Percentiles rank a stretch among this genome's conserved stretches.
Evolutionary conservation across 768 basidiomycete species (phyloP).

Genomic region (Mycena vulgaris): DNA sequence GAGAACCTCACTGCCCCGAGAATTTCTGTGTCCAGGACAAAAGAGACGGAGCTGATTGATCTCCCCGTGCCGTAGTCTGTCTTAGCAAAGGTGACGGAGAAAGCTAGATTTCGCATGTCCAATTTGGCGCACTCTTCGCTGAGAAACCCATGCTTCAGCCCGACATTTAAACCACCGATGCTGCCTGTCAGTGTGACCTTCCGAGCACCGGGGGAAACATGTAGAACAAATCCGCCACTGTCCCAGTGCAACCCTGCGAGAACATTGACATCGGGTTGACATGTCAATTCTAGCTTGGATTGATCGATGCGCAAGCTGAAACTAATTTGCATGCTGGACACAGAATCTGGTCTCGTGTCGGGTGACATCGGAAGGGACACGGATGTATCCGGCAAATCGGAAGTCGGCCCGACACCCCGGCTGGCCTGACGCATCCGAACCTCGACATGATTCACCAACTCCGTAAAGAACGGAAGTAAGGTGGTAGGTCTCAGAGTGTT

Average conservation of each 20-base stretch:
- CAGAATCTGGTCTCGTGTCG: conserved; percentile 37
- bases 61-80: conserved; percentile 54
- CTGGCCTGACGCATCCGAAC: conserved; percentile 73
- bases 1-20: conserved; percentile 86
- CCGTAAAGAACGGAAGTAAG: conserved; percentile 88
- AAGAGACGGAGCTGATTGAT: conserved; percentile 71
- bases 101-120: conserved; percentile 85
- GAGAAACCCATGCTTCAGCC: conserved; percentile 88
- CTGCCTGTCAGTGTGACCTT: conserved; percentile 82
- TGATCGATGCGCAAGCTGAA: conserved; percentile 94
- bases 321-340: conserved; percentile 77
- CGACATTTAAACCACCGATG: conserved; percentile 85
- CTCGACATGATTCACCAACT: conserved; percentile 81
- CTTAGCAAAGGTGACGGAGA: conserved; percentile 81
- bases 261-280: conserved; percentile 95
- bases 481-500: conserved; percentile 85
- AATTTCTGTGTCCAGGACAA: conserved; percentile 90
- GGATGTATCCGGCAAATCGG: conserved; percentile 15
- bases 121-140: conserved; percentile 88
- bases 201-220: conserved; percentile 81
- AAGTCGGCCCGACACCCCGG: conserved; percentile 40
- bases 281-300: conserved; percentile 89
- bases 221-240: conserved; percentile 91
- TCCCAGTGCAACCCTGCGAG: conserved; percentile 92
- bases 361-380: conserved; percentile 26